Conservation (phyloP, 441 rosid species). For the Populus hybrid region DNA sequence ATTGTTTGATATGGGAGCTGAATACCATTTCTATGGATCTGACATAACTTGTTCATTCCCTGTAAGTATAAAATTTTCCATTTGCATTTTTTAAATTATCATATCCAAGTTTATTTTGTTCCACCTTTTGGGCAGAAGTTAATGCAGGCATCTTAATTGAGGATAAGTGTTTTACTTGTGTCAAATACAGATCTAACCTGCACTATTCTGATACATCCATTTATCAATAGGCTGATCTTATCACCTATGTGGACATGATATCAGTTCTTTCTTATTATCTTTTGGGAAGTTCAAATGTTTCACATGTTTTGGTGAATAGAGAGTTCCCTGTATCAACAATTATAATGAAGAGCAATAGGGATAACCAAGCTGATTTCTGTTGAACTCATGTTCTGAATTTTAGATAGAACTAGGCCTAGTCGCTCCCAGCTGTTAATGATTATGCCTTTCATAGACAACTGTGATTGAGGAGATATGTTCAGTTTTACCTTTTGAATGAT, state of each 20-base stretch:
- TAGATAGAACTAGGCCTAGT: no score
- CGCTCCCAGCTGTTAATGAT: no score
- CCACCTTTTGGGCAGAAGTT: not conserved
- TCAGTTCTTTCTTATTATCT: no score
- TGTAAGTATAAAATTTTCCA: conserved; percentile 40
- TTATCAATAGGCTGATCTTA: not conserved
- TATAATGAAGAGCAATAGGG: not conserved
- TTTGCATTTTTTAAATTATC: conserved; percentile 8
- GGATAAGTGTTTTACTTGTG: not conserved
- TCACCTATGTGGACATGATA: not conserved
- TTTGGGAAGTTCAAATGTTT: no score
- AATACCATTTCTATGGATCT: conserved; percentile 83
- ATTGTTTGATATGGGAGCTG: conserved; percentile 97
- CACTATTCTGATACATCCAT: not conserved
- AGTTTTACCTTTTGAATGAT: not conserved
- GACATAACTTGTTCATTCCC: conserved; percentile 89
- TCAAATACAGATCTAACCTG: not conserved
- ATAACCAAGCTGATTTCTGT: not conserved
- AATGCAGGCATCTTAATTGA: not conserved
- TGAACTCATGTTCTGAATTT: no score
- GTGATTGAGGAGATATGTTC: not conserved
- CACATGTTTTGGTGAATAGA: not conserved
- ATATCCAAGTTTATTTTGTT: not conserved
- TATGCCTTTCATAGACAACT: not conserved
- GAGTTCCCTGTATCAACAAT: not conserved